Conservation (phyloP, 345 rosid species). For the Eutrema yunnanense region DNA sequence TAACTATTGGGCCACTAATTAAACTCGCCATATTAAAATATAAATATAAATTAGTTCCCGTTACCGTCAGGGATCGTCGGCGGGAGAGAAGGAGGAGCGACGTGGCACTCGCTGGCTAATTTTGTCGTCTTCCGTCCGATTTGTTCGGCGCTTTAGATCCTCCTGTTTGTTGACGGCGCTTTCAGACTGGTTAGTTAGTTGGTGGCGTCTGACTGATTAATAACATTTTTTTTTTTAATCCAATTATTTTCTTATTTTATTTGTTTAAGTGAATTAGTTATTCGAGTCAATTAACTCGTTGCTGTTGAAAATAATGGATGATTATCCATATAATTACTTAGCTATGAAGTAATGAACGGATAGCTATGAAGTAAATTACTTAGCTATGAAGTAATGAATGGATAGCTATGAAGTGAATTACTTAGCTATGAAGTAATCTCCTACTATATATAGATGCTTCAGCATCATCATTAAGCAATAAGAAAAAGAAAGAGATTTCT, state of each 20-base stretch:
- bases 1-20: constrained; percentile 13
- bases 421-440: too few species aligned
- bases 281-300: neutral
- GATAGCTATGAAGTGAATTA: too few species aligned
- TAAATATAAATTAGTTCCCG: neutral
- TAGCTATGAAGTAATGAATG: too few species aligned
- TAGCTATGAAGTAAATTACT: too few species aligned
- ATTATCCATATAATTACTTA: too few species aligned
- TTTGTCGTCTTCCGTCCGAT: constrained; percentile 31
- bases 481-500: too few species aligned
- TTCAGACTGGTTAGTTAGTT: constrained; percentile 1
- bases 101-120: constrained; percentile 25
- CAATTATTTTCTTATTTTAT: too few species aligned
- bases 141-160: constrained; percentile 32
- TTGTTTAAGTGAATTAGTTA: neutral
- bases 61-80: constrained; percentile 26
- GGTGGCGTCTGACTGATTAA: constrained; percentile 13
- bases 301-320: too few species aligned
- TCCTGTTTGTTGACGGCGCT: constrained; percentile 27
- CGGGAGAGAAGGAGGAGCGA: constrained; percentile 27
- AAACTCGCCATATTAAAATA: neutral
- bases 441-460: too few species aligned
- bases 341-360: too few species aligned
- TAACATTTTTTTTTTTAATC: neutral
- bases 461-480: too few species aligned